A percentile compares a stretch with the other conserved stretches of the same genome.
These are phyloP conservation scores for Vitis hybrid DNA, from an alignment of 177 flowering plant genomes.

Conservation along the genomic window DNA sequence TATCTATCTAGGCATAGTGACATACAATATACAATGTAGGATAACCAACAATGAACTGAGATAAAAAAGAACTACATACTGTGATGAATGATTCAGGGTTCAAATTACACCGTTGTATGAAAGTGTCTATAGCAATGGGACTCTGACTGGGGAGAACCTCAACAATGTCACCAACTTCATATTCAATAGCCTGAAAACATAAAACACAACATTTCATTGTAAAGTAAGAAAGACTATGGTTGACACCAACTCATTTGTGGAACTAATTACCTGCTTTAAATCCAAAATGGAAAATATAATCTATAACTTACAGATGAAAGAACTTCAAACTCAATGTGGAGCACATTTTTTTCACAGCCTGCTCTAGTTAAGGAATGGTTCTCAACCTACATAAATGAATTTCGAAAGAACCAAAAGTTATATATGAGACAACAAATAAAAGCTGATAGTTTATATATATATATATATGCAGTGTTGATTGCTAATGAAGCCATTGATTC, in stretches of 20 bases:
- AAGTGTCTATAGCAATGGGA: slow-evolving; percentile 64
- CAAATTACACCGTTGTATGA: slow-evolving; percentile 71
- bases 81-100: slow-evolving; percentile 63
- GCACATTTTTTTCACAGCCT: slow-evolving; percentile 72
- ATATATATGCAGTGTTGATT: too few relatives aligned
- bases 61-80: slow-evolving; percentile 20
- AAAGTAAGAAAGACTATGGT: neutral
- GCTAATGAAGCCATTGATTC: too few relatives aligned
- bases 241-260: too few relatives aligned
- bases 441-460: neutral
- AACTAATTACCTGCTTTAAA: neutral
- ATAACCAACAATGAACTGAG: slow-evolving; percentile 2
- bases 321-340: slow-evolving; percentile 84
- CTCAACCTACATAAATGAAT: slow-evolving; percentile 41
- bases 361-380: slow-evolving; percentile 52
- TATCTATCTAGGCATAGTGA: neutral
- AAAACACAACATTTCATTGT: neutral
- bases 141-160: slow-evolving; percentile 71
- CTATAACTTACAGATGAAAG: slow-evolving; percentile 66
- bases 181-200: slow-evolving; percentile 50
- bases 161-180: slow-evolving; percentile 86
- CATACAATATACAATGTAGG: neutral
- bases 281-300: slow-evolving; percentile 1
- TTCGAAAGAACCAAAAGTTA: neutral
- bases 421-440: neutral